These are phyloP conservation scores for Amylostereum chailletii DNA, from an alignment of 1,284 basidiomycete genomes.

Conservation along the genomic window DNA sequence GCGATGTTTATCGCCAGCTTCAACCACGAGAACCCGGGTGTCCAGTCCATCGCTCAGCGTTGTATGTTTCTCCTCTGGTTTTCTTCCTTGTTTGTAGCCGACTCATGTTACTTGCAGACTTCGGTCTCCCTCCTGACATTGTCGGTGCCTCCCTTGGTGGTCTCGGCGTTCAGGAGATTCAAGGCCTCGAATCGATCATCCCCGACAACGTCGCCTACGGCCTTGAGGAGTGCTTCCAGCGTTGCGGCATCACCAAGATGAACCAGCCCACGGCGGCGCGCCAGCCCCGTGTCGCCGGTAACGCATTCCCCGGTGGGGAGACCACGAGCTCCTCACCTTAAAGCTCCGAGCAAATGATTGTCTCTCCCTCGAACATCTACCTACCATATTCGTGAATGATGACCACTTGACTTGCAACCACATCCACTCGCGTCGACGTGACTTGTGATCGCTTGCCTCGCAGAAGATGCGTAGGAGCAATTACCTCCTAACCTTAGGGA, in stretches of 20 bases:
- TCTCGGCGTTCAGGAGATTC: constrained; percentile 24
- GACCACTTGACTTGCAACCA: too few relatives aligned
- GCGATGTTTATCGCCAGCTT: constrained; percentile 13
- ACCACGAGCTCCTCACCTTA: too few relatives aligned
- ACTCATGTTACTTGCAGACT: constrained; percentile 10
- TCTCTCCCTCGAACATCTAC: too few relatives aligned
- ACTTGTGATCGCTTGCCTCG: too few relatives aligned
- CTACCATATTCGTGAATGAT: too few relatives aligned
- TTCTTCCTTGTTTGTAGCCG: not conserved
- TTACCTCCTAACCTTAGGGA: too few relatives aligned
- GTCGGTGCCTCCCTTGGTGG: constrained; percentile 25
- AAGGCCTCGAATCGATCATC: constrained; percentile 17
- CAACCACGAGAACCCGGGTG: constrained; percentile 26
- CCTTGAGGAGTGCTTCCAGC: constrained; percentile 12
- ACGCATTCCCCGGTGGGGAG: constrained; percentile 9
- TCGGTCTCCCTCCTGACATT: constrained; percentile 26
- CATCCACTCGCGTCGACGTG: too few relatives aligned
- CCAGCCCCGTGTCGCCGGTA: constrained; percentile 13
- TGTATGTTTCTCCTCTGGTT: constrained; percentile 20
- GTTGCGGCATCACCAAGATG: constrained; percentile 9
- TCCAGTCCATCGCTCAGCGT: constrained; percentile 19
- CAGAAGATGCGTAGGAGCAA: too few relatives aligned
- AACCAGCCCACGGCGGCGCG: constrained; percentile 12
- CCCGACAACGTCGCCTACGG: constrained; percentile 15
- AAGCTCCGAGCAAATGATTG: too few relatives aligned